Base-by-base conservation (phyloP, 1,284 basidiomycete genomes). In the Cystobasidium pallidum region DNA sequence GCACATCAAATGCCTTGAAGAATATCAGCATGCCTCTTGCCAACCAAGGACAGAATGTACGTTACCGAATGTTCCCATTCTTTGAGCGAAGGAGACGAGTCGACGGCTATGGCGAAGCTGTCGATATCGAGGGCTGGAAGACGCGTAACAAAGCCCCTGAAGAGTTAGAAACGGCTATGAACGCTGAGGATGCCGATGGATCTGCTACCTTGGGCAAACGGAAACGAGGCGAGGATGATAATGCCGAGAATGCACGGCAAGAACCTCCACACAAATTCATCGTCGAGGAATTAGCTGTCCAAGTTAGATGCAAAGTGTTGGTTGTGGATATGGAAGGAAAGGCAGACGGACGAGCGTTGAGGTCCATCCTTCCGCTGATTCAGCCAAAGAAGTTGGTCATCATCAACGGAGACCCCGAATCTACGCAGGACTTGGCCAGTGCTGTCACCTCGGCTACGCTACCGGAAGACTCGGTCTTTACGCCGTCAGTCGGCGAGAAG, bases 11-110 rank as follows among this genome's bases (percentile, higher is more conserved):
- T 51, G 30, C 63, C 10, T 45, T 93, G 43, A 89, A 89, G 57
- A 89, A 90, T 75, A 84, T 79, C 36, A 89, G 87, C 0, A 88
- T 88, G 1, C 94, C 94, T 81, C 92, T 93, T 84, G 91, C 91
- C 81, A 88, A 83, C 75, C 84, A 86, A 41, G 88, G 85, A 66
- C 85, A 83, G 34, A 88, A 88, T 77, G 90, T 88, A 78, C 86
- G 95, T 51, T 98, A 91, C 81, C 86, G 96, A 76, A 97, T 98
- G 91, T 99, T 98, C 82, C 96, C 96, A 0, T 93, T 93, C 78
- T 88, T 96, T 45, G 95, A 99, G 82, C 89, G 92, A 80, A 94
- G 91, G 78, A 85, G 92, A 75, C 85, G 89, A 76, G 90, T 99
- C 19, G 96, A 99, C 80, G 91, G 91, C 75, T 99, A 93, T 80